Conservation (phyloP, 164 flowering plant genomes). For the Cinnamomum chago region DNA sequence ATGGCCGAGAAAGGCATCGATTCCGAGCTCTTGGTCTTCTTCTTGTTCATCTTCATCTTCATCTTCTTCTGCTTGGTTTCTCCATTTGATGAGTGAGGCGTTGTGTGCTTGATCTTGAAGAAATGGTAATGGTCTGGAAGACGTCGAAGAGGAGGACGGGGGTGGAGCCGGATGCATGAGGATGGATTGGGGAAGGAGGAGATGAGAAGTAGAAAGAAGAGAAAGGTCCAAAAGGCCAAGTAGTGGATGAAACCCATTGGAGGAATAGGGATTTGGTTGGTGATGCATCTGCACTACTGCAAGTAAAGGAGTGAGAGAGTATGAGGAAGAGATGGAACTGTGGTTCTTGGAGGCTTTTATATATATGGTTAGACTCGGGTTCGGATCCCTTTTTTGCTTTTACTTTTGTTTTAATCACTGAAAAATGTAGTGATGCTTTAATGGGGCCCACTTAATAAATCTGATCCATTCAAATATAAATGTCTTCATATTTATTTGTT, state of each 20-base stretch:
- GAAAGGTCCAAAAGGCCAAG: constrained; percentile 9
- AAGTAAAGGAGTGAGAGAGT: neutral
- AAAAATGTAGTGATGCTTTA: too few relatives aligned
- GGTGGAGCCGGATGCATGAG: neutral
- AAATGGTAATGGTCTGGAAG: constrained; percentile 11
- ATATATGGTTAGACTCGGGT: neutral
- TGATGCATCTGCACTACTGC: constrained; percentile 15
- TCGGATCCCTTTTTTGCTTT: neutral
- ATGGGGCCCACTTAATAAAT: too few relatives aligned
- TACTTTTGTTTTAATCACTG: too few relatives aligned
- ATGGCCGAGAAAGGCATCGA: constrained; percentile 43
- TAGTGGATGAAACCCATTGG: constrained; percentile 26
- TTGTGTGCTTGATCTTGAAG: constrained; percentile 25
- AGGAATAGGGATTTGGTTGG: constrained; percentile 4
- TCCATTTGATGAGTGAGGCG: constrained; percentile 13
- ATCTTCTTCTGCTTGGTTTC: constrained; percentile 3
- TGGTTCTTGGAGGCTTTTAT: neutral
- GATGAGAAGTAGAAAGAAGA: constrained; percentile 12
- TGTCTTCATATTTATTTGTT: too few relatives aligned
- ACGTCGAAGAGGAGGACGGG: neutral
- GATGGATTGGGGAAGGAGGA: neutral
- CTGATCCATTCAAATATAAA: too few relatives aligned
- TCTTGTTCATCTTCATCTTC: constrained; percentile 20
- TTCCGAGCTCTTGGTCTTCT: constrained; percentile 14
- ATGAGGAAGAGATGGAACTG: neutral